Evolutionary conservation across 192 early-diverging fungal species (phyloP), one percentile per base, ranked within the genome.

Genomic region (Rhizophagus prolifer): DNA sequence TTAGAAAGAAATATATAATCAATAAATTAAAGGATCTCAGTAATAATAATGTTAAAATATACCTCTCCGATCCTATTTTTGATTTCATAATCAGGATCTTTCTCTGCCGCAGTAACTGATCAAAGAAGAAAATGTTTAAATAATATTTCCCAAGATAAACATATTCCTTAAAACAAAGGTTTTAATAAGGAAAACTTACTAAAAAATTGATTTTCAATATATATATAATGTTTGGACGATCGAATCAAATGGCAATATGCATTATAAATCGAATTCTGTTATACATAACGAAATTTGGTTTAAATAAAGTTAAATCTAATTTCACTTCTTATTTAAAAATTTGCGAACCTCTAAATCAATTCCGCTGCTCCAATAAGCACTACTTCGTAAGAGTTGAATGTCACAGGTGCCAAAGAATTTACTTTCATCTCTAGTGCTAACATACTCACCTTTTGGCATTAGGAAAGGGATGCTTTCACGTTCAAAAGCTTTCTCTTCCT

Each of bases 181-280:
- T n/a, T n/a, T n/a, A n/a, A n/a, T n/a, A 44, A 44, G 10, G 10
- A 44, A 44, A 12, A 54, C 88, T 78, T 86, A 89, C 88, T 90
- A 81, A 97, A 97, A 86, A 97, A 97, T 79, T 97, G 95, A 82
- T 97, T 95, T 80, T 97, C 95, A 70, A 97, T 95, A 83, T 97
- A 97, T 25, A 97, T 85, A 82, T 91, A 95, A 74, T 97, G 94
- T 78, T 94, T 85, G 13, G 95, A 91, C 36, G 87, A 80, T 30
- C 78, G 79, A 80, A 97, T 97, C 66, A 86, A 84, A 60, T 90
- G 84, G 74, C 91, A 79, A 80, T 97, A 97, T 10, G 95, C 95
- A 47, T 90, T 93, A 63, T 92, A 88, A 76, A 96, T 95, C n/a
- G 92, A 93, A 76, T 87, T 85, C 82, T 94, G 82, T 31, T 19